These are phyloP conservation scores for Yamadazyma triangularis DNA, from an alignment of 1,139 yeast genomes.

Conservation along the genomic window DNA sequence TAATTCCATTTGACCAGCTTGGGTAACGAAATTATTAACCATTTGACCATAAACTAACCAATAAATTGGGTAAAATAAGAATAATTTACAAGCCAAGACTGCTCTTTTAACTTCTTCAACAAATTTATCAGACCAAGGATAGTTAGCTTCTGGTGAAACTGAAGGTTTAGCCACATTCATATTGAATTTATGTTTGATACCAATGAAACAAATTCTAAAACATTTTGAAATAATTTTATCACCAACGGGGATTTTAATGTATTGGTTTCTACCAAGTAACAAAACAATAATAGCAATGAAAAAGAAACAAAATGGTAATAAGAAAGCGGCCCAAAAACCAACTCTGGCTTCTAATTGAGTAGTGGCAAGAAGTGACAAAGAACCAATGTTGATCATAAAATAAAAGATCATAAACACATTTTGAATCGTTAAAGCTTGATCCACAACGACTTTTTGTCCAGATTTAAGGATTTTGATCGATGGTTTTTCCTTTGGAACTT, in stretches of 20 bases:
- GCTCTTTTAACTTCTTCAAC: constrained; percentile 63
- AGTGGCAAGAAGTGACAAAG: constrained; percentile 39
- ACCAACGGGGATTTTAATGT: constrained; percentile 58
- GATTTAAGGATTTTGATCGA: constrained; percentile 27
- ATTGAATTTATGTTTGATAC: constrained; percentile 44
- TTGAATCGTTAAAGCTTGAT: constrained; percentile 39
- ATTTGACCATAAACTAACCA: constrained; percentile 70
- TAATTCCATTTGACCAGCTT: constrained; percentile 60
- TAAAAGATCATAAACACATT: constrained; percentile 41
- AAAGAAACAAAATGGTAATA: constrained; percentile 64
- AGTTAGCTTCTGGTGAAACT: constrained; percentile 33
- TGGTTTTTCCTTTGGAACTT: constrained; percentile 44
- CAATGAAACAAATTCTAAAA: constrained; percentile 45
- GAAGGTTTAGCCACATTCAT: constrained; percentile 57
- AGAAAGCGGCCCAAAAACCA: constrained; percentile 43
- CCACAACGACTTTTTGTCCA: constrained; percentile 37
- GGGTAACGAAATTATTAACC: constrained; percentile 60
- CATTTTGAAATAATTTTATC: constrained; percentile 60
- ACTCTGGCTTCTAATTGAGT: constrained; percentile 34
- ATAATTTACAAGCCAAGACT: constrained; percentile 58
- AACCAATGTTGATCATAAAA: constrained; percentile 39
- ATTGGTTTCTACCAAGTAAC: constrained; percentile 50
- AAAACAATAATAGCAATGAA: constrained; percentile 56
- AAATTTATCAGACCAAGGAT: constrained; percentile 56
- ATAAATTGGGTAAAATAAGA: constrained; percentile 56